These are phyloP conservation scores for Penicillium occitanis DNA, from an alignment of 2,329 filamentous ascomycete genomes.

Conservation along the genomic window DNA sequence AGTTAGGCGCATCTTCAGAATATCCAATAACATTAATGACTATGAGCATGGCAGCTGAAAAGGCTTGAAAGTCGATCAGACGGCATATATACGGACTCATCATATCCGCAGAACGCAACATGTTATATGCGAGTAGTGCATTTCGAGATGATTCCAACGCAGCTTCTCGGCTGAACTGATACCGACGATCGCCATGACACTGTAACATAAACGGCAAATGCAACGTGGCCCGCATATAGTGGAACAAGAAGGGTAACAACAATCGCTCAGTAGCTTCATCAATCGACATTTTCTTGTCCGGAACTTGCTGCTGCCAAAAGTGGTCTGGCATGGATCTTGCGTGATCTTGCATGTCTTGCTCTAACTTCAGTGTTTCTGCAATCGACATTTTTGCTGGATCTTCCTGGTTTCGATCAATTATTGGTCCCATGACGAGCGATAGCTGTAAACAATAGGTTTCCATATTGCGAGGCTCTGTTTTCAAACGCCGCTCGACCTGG, in stretches of 20 bases:
- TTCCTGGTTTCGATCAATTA: constrained; percentile 46
- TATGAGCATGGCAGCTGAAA: constrained; percentile 48
- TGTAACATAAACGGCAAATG: constrained; percentile 52
- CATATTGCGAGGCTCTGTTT: constrained; percentile 22
- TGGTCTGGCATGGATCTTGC: constrained; percentile 31
- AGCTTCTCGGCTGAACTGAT: constrained; percentile 40
- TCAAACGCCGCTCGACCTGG: constrained; percentile 30
- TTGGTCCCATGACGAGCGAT: constrained; percentile 37
- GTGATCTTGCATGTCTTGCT: constrained; percentile 41
- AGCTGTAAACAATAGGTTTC: constrained; percentile 37
- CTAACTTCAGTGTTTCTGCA: constrained; percentile 41
- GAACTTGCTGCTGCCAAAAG: constrained; percentile 32
- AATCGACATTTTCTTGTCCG: constrained; percentile 24
- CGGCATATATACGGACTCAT: constrained; percentile 45
- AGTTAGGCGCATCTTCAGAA: constrained; percentile 26
- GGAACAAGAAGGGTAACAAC: constrained; percentile 42
- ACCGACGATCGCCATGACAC: constrained; percentile 37
- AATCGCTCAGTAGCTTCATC: constrained; percentile 35
- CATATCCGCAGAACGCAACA: constrained; percentile 30
- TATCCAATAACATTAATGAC: constrained; percentile 46
- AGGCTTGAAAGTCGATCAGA: constrained; percentile 50
- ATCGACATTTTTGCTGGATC: constrained; percentile 38
- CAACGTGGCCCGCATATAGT: constrained; percentile 41
- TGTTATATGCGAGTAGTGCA: constrained; percentile 41
- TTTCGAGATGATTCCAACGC: constrained; percentile 46